Percentiles rank a stretch among this genome's conserved stretches.
These are phyloP conservation scores for Hyaloscypha finlandica DNA, from an alignment of 495 filamentous ascomycete species.

Conservation along the genomic window DNA sequence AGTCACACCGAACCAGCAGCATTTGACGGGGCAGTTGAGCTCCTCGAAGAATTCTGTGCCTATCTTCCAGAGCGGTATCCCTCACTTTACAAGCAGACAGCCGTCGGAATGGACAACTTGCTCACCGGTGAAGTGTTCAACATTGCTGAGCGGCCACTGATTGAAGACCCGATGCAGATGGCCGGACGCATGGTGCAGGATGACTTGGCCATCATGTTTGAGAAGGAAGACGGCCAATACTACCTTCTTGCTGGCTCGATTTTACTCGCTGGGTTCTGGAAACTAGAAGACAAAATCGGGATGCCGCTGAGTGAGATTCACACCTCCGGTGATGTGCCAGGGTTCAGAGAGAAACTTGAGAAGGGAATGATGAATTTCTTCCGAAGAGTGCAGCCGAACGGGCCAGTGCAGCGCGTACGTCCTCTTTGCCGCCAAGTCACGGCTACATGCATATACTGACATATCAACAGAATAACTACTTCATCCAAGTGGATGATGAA, in stretches of 20 bases:
- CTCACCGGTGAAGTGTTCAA: conserved; percentile 74
- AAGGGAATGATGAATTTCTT: conserved; percentile 86
- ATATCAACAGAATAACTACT: conserved; percentile 58
- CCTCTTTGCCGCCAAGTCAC: not conserved
- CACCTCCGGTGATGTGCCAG: conserved; percentile 77
- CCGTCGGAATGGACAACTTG: conserved; percentile 68
- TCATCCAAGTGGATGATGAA: conserved; percentile 75
- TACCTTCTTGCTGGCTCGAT: conserved; percentile 81
- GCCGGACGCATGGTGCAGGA: conserved; percentile 77
- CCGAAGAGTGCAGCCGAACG: conserved; percentile 61
- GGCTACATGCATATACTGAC: conserved; percentile 20
- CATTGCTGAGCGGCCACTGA: conserved; percentile 63
- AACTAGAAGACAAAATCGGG: conserved; percentile 79
- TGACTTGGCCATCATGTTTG: conserved; percentile 86
- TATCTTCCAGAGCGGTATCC: conserved; percentile 87
- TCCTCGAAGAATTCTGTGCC: conserved; percentile 71
- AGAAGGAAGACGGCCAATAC: conserved; percentile 77
- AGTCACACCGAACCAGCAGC: conserved; percentile 73
- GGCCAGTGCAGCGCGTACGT: conserved; percentile 54
- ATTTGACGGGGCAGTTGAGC: conserved; percentile 74
- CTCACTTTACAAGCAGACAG: conserved; percentile 64
- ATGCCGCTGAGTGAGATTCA: conserved; percentile 87
- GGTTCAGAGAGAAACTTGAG: conserved; percentile 74
- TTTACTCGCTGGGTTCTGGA: conserved; percentile 85
- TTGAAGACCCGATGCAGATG: conserved; percentile 83